Evolutionary conservation across 2,329 filamentous ascomycete species (phyloP).

Genomic region (Microsporum ferrugineum): DNA sequence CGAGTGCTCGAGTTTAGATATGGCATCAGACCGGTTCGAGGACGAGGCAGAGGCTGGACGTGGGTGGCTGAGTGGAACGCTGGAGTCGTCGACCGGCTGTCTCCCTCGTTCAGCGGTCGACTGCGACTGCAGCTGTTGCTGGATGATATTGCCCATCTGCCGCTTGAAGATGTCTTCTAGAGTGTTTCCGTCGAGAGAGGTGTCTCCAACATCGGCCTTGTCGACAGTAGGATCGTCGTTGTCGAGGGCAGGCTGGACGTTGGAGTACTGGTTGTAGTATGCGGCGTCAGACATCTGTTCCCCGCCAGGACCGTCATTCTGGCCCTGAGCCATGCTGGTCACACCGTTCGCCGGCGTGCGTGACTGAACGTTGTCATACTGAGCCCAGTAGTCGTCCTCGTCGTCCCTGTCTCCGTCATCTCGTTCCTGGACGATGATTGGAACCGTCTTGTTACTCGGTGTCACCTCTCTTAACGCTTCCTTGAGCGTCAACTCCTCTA

Average conservation of each 20-base stretch:
- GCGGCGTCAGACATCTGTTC: conserved; percentile 41
- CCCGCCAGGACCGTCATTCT: conserved; percentile 17
- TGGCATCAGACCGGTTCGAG: conserved; percentile 35
- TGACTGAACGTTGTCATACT: conserved; percentile 48
- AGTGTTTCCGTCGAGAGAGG: conserved; percentile 45
- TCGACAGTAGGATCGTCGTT: conserved; percentile 50
- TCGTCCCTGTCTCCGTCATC: conserved; percentile 41
- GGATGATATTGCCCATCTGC: conserved; percentile 24
- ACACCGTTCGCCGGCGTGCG: conserved; percentile 37
- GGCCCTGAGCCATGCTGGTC: not conserved
- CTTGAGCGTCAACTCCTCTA: conserved; percentile 26
- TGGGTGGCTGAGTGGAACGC: conserved; percentile 29
- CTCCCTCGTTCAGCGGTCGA: not conserved
- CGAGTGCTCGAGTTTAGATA: conserved; percentile 45
- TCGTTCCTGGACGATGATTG: conserved; percentile 14
- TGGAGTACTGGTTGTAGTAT: conserved; percentile 51
- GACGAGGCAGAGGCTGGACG: conserved; percentile 32
- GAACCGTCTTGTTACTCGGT: not conserved
- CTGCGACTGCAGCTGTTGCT: conserved; percentile 12
- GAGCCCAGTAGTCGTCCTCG: conserved; percentile 54
- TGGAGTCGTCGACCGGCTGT: not conserved
- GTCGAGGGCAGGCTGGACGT: conserved; percentile 55
- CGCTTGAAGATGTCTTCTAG: conserved; percentile 32
- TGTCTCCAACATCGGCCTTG: conserved; percentile 35
- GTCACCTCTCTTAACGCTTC: conserved; percentile 27